Evolutionary conservation across 2,329 filamentous ascomycete species (phyloP), one percentile per base, ranked within the genome.

Genomic region (Polytolypa hystricis): DNA sequence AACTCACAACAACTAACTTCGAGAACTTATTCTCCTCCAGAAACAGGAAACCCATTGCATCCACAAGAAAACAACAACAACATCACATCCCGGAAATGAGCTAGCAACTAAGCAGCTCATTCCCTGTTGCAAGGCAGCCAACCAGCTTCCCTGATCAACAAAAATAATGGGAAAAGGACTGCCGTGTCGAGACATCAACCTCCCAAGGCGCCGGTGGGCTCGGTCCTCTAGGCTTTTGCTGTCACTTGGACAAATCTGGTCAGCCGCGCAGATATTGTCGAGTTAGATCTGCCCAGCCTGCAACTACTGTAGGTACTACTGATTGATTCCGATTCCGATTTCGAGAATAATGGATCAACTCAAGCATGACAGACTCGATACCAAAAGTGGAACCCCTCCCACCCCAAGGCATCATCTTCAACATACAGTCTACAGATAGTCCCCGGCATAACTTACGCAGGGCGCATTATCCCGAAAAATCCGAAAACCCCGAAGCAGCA

Each of bases 51-150:
- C n/a, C n/a, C n/a, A n/a, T n/a, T n/a, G n/a, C n/a, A n/a, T n/a
- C n/a, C n/a, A n/a, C n/a, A n/a, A n/a, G n/a, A n/a, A n/a, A n/a
- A n/a, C 14, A 15, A 12, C 10, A 10, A 14, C 35, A 18, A 32
- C 15, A 21, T 27, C 14, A 21, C 2, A 6, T 26, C 16, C n/a
- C 16, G 20, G 16, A 21, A 17, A 9, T 12, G 11, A 6, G 19
- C 17, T 15, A 32, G 9, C 15, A 32, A 32, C 4, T 6, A 2
- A 26, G 3, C 23, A 26, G 12, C 10, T 26, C 23, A 9, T 26
- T 26, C 17, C 16, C 2, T n/a, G 12, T 14, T 15, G 19, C 31
- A 33, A 33, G 31, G 31, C 31, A 33, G 31, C 31, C 19, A 33
- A 33, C 18, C 31, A 33, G 18, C 10, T 14, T 14, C 12, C 27